Evolutionary conservation across 2,329 filamentous ascomycete genomes (phyloP), one percentile per base, ranked within the genome.

Genomic region (Mycosphaerelloides madeirae): DNA sequence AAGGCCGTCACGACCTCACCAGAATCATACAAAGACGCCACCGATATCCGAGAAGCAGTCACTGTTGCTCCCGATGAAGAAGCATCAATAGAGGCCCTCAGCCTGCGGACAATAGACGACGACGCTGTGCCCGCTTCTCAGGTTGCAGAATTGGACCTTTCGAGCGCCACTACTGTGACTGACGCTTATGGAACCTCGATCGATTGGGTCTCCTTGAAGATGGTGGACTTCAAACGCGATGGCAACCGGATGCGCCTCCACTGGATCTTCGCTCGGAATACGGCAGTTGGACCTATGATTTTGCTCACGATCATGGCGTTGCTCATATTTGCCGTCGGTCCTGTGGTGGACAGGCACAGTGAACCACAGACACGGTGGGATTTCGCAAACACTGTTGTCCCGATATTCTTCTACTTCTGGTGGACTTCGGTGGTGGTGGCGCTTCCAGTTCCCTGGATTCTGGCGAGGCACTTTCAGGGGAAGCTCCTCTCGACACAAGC

Each of bases 201-300:
- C 9, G 34, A 37, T n/a, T 37, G 34, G 34, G 25, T 13, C n/a
- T 37, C 34, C 34, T 18, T 37, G 8, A 20, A 37, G n/a, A 37
- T 37, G 34, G 18, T 37, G 6, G 34, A 37, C 19, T 22, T 37
- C 34, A 37, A 13, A 3, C 18, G 34, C 9, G 22, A 25, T 9
- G 22, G 22, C 22, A 25, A 25, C 22, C 22, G 22, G 9, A 25
- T 25, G 22, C 22, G 22, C 22, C 22, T 25, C 6, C 22, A 25
- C 22, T 25, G 22, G 22, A 25, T 25, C 22, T 25, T 25, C 22
- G 22, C 22, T 5, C 22, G 22, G 5, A 25, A 25, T 9, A 25
- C 22, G 22, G 22, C 22, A 25, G 22, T 25, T 5, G 22, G 22
- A 9, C 22, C 22, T 5, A 5, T 25, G 9, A 25, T 25, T 6